Evolutionary conservation across 2,329 filamentous ascomycete genomes (phyloP).

Genomic region (Ascochyta fabae): DNA sequence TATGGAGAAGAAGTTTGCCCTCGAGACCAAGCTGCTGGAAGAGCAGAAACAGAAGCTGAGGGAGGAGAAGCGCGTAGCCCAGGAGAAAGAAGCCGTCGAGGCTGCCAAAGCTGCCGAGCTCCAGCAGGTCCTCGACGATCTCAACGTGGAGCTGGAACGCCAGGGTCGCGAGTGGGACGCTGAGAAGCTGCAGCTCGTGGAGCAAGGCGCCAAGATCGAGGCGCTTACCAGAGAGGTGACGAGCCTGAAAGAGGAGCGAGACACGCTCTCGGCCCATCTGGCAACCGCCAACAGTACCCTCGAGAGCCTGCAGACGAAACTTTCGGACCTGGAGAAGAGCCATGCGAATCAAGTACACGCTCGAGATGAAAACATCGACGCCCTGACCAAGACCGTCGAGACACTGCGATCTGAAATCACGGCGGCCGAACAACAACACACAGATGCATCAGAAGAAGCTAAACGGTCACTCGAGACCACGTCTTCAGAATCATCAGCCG

Average conservation of each 20-base stretch:
- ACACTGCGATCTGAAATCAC: constrained; percentile 32
- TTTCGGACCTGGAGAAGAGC: constrained; percentile 37
- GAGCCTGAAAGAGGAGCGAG: constrained; percentile 34
- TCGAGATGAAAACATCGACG: constrained; percentile 39
- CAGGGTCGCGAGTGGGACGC: constrained; percentile 46
- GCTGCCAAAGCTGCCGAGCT: constrained; percentile 42
- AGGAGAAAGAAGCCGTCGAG: constrained; percentile 42
- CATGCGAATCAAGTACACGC: constrained; percentile 34
- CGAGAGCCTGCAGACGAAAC: constrained; percentile 36
- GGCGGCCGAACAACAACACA: constrained; percentile 30
- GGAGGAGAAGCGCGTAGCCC: constrained; percentile 39
- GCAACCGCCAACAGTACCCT: constrained; percentile 32
- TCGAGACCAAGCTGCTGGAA: constrained; percentile 42
- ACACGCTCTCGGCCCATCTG: constrained; percentile 31
- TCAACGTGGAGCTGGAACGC: constrained; percentile 45
- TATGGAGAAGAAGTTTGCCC: constrained; percentile 46
- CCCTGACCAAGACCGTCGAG: constrained; percentile 36
- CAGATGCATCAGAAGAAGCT: constrained; percentile 33
- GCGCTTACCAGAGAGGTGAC: constrained; percentile 33
- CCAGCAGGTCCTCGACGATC: constrained; percentile 44
- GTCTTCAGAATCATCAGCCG: constrained; percentile 37
- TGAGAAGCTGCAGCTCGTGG: constrained; percentile 45
- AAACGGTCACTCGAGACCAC: constrained; percentile 36
- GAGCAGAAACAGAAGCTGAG: constrained; percentile 41
- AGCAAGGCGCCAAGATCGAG: constrained; percentile 40